These are phyloP conservation scores for Dalechampia spathulata DNA, from an alignment of 441 rosid species.

Conservation along the genomic window DNA sequence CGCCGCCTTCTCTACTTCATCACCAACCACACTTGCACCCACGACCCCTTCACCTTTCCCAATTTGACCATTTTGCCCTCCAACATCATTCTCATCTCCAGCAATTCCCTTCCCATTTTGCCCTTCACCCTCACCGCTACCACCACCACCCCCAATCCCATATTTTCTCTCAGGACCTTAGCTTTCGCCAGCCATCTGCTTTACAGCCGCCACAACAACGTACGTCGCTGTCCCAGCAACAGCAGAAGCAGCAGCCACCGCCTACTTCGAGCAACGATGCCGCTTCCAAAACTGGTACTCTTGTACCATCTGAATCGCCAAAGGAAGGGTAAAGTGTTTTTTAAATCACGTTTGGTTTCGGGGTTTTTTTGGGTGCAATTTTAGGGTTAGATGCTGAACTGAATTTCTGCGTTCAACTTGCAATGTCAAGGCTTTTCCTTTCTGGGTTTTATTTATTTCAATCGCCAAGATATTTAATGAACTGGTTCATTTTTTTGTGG, in stretches of 20 bases:
- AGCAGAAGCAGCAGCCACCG: conserved; percentile 10
- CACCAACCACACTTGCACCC: conserved; percentile 10
- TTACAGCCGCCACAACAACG: conserved; percentile 16
- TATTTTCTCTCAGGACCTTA: conserved; percentile 41
- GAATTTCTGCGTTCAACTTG: not conserved
- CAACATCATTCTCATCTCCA: conserved; percentile 45
- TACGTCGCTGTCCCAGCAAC: conserved; percentile 15
- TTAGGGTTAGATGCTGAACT: conserved; percentile 14
- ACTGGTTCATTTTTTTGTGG: not conserved
- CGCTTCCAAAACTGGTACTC: conserved; percentile 25
- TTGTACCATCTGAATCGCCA: conserved; percentile 24
- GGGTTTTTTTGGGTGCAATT: conserved; percentile 17
- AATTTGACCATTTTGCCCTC: conserved; percentile 53
- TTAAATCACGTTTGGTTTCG: not conserved
- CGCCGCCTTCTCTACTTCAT: conserved; percentile 6
- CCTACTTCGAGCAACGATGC: conserved; percentile 16
- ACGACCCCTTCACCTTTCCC: conserved; percentile 21
- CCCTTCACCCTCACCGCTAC: conserved; percentile 28
- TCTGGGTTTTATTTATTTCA: too few relatives aligned
- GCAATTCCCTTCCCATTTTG: conserved; percentile 44
- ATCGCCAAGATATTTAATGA: too few relatives aligned
- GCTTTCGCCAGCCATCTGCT: conserved; percentile 45
- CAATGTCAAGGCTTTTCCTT: not conserved
- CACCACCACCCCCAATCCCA: conserved; percentile 23
- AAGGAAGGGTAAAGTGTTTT: conserved; percentile 48